Conservation (phyloP, 345 rosid genomes). For the Brassica cretica region DNA sequence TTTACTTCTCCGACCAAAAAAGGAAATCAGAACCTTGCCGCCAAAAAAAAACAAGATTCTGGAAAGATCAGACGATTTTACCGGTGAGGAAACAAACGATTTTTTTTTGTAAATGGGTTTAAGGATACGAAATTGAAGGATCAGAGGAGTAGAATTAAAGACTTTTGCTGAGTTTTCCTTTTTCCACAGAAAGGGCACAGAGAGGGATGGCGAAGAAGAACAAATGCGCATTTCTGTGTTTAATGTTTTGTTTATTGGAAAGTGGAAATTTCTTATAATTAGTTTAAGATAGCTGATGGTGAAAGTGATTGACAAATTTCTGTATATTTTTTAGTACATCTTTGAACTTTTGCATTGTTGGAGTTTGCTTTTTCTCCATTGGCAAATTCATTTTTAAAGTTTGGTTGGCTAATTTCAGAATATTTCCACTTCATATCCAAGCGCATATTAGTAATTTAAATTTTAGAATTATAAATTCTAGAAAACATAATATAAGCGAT, state of each 20-base stretch:
- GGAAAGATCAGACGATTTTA: conserved; percentile 1
- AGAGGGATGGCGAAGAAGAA: conserved; percentile 31
- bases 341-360: conserved; percentile 26
- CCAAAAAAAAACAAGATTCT: conserved; percentile 10
- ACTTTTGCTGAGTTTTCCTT: conserved; percentile 10
- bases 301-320: conserved; percentile 32
- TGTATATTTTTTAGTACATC: not conserved
- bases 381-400: not conserved
- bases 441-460: not conserved
- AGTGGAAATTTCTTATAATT: conserved; percentile 1
- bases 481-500: not conserved
- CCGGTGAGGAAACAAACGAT: not conserved
- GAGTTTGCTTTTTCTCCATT: conserved; percentile 18
- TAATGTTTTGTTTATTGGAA: conserved; percentile 23
- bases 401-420: not conserved
- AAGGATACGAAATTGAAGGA: not conserved
- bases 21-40: not conserved
- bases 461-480: not conserved
- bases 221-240: conserved; percentile 31
- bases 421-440: not conserved
- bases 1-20: not conserved
- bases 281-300: conserved; percentile 16
- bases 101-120: not conserved
- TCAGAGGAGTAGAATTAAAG: conserved; percentile 12
- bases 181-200: conserved; percentile 22